Conservation (phyloP, 2,329 filamentous ascomycete species). For the Claviceps sp. region DNA sequence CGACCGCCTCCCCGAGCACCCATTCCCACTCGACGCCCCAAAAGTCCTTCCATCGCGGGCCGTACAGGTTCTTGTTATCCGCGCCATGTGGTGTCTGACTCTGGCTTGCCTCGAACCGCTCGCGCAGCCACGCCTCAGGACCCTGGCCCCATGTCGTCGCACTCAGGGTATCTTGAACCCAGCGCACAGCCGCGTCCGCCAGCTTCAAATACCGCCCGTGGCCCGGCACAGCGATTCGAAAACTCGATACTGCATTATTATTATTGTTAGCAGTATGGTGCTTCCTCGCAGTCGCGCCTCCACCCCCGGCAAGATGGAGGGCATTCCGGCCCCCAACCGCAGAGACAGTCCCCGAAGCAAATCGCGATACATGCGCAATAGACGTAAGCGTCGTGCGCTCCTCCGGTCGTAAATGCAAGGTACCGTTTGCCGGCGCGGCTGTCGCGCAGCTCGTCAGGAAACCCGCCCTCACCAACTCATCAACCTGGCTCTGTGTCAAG, state of each 20-base stretch:
- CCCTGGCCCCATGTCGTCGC: conserved; percentile 50
- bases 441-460: conserved; percentile 43
- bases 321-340: conserved; percentile 58
- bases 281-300: conserved; percentile 19
- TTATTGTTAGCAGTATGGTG: not conserved
- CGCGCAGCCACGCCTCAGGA: conserved; percentile 45
- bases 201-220: conserved; percentile 57
- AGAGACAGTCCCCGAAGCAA: conserved; percentile 53
- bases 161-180: conserved; percentile 44
- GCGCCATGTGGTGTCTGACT: no score
- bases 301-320: conserved; percentile 49
- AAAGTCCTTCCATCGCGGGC: conserved; percentile 49
- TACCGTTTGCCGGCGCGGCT: conserved; percentile 17
- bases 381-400: conserved; percentile 43
- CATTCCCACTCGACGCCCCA: conserved; percentile 58
- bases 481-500: conserved; percentile 34
- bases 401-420: conserved; percentile 34
- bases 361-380: conserved; percentile 47
- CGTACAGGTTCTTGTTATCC: conserved; percentile 8
- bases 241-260: conserved; percentile 9
- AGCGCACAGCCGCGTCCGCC: conserved; percentile 44
- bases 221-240: conserved; percentile 51
- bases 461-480: conserved; percentile 49
- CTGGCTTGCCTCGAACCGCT: conserved; percentile 53
- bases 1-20: conserved; percentile 58